Conservation (phyloP, 352 stramenopile genomes). For the Globisporangium recalcitrans region DNA sequence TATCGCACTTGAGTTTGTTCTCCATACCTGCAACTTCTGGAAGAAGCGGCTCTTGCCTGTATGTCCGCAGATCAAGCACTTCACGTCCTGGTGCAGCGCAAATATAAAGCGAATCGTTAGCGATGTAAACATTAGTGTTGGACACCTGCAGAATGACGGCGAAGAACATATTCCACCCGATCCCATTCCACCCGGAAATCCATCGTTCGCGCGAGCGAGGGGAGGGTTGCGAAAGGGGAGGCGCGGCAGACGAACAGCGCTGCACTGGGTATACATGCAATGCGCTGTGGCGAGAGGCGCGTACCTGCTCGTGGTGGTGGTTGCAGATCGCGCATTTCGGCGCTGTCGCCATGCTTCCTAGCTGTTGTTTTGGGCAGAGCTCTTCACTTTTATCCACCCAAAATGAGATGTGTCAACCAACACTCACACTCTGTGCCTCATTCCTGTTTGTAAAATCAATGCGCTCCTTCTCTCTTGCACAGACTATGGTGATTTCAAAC, state of each 20-base stretch:
- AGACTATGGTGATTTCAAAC: too few species aligned
- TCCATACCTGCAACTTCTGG: conserved; percentile 45
- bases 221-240: not conserved
- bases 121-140: not conserved
- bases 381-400: too few species aligned
- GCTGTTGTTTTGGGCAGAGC: too few species aligned
- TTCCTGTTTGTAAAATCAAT: too few species aligned
- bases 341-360: conserved; percentile 5
- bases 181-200: not conserved
- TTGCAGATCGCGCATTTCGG: conserved; percentile 45
- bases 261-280: not conserved
- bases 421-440: too few species aligned
- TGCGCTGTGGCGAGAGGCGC: not conserved
- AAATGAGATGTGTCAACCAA: too few species aligned
- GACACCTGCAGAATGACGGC: not conserved
- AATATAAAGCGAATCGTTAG: not conserved
- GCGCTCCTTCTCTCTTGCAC: too few species aligned
- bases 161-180: not conserved
- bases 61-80: conserved; percentile 62
- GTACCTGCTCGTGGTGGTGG: conserved; percentile 38
- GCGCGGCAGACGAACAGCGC: not conserved
- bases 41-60: conserved; percentile 63
- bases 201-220: not conserved
- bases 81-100: conserved; percentile 29
- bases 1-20: not conserved